Percentiles rank a stretch among this genome's conserved stretches.
phyloP scores from a whole-genome alignment of 1,284 basidiomycete species.

The Tremellales sp. region DNA sequence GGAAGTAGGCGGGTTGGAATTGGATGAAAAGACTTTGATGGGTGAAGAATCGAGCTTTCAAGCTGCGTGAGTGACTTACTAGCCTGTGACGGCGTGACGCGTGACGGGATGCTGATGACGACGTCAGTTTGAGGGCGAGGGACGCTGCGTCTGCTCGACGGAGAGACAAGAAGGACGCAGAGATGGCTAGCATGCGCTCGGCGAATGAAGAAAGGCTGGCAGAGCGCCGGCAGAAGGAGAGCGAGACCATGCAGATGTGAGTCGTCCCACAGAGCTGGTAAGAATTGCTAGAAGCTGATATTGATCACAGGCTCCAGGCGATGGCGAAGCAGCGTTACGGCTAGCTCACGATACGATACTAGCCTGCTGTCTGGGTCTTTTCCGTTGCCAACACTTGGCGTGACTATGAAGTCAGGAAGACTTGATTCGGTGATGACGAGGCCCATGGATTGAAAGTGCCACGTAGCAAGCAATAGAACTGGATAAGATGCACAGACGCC shows the following conservation, averaged over 20 bases:
- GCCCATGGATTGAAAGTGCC: too few species aligned
- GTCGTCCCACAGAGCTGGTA: conserved; percentile 6
- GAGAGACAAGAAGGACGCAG: conserved; percentile 31
- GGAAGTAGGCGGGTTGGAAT: conserved; percentile 41
- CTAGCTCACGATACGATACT: too few species aligned
- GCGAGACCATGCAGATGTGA: conserved; percentile 47
- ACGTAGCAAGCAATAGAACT: too few species aligned
- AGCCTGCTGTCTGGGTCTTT: too few species aligned
- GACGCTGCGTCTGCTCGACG: conserved; percentile 34
- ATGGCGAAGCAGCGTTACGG: conserved; percentile 42
- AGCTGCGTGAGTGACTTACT: conserved; percentile 35
- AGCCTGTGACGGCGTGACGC: not conserved
- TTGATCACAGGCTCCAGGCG: conserved; percentile 38
- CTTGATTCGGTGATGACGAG: too few species aligned
- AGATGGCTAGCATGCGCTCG: conserved; percentile 28
- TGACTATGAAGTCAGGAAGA: too few species aligned
- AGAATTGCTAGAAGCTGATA: not conserved
- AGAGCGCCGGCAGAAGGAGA: conserved; percentile 41
- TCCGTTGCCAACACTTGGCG: too few species aligned
- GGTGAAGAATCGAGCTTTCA: conserved; percentile 38
- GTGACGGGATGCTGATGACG: not conserved
- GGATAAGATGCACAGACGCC: too few species aligned
- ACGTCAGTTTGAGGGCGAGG: conserved; percentile 32
- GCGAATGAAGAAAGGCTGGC: conserved; percentile 38
- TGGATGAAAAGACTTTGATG: conserved; percentile 44